Evolutionary conservation across 257 asterid genomes (phyloP), one percentile per base, ranked within the genome.

Genomic region (Plectranthus barbatus): DNA sequence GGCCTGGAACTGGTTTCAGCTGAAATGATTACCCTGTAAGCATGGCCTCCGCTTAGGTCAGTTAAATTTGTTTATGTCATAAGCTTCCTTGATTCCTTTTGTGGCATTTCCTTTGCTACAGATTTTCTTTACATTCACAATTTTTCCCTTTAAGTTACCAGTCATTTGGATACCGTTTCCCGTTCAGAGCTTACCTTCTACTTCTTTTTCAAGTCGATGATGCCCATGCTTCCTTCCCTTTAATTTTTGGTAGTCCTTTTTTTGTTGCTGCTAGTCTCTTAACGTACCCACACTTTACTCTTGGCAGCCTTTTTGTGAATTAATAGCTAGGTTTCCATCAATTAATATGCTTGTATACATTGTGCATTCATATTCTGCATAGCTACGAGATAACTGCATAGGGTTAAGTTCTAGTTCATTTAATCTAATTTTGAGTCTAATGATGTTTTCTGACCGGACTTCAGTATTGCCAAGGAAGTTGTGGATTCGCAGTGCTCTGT

Each of bases 1-100:
- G 88, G 96, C 89, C 91, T 83, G 87, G 91, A 78, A 82, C 90
- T 77, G 93, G 81, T 86, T 89, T 83, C 86, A 67, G 95, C 91
- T 84, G 93, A 86, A 86, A 82, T 82, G 96, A 81, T 79, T 77
- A 87, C 96, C 84, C 85, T 86, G 79, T 80, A 86, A 76, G 87
- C 84, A 74, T 86, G 92, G 89, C 86, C 87, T 82, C 87, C 76
- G 70, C 46, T 79, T 88, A 84, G 95, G 96, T 89, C 95, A 89
- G 96, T 89, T 74, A 31, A 80, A 67, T 79, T 77, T 80, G 94
- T 76, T 78, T 88, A 64, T 72, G 81, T 56, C 64, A 70, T 70
- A 69, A 84, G 72, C 79, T 72, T 70, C 71, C 68, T 79, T 75
- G 79, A 58, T 76, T 81, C 83, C 69, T 71, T 42, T 62, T 62